Evolutionary conservation across 306 rosid genomes (phyloP).

Genomic region (Mimosa pudica): DNA sequence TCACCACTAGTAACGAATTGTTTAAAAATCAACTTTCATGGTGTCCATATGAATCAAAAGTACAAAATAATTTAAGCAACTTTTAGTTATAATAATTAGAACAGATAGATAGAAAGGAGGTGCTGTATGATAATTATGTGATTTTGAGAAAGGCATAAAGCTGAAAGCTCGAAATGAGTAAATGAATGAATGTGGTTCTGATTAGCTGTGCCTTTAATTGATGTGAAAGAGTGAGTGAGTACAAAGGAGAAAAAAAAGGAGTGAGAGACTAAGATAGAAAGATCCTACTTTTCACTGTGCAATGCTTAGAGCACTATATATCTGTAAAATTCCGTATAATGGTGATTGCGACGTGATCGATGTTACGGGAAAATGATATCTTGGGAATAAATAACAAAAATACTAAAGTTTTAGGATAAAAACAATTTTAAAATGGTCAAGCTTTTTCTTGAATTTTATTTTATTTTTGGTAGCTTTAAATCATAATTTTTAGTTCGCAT

Average conservation of each 20-base stretch:
- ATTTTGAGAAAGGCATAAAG: constrained; percentile 32
- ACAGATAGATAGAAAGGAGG: neutral
- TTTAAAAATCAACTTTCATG: neutral
- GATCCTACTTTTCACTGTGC: constrained; percentile 32
- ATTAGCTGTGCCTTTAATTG: constrained; percentile 27
- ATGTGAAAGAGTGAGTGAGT: constrained; percentile 15
- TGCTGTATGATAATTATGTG: neutral
- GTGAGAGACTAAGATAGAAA: neutral
- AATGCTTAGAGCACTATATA: neutral
- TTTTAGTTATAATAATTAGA: neutral
- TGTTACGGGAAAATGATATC: no score
- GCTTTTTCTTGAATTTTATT: no score
- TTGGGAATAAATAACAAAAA: no score
- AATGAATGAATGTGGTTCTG: constrained; percentile 16
- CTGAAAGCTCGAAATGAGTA: constrained; percentile 5
- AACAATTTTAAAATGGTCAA: no score
- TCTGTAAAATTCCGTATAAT: constrained; percentile 24
- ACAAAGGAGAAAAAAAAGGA: neutral
- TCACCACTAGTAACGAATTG: neutral
- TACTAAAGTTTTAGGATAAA: no score
- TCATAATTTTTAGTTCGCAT: no score
- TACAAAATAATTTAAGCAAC: neutral
- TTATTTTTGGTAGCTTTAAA: no score
- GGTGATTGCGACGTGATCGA: constrained; percentile 47
- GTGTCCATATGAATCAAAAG: neutral